Evolutionary conservation across 1,284 basidiomycete genomes (phyloP).

Genomic region (Sphagnurus paluster): DNA sequence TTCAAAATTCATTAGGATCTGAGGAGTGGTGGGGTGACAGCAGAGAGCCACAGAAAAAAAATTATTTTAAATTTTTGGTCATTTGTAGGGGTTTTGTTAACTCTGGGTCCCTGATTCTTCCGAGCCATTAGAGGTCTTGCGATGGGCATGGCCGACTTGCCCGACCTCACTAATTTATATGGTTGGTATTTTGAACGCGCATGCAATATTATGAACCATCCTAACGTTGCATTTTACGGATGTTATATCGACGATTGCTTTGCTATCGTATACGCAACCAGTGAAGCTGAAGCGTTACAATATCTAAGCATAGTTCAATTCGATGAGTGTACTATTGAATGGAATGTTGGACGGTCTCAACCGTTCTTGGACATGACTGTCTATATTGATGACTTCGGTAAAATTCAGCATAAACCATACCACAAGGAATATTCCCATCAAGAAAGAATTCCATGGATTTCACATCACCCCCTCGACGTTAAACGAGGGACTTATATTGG

Average conservation of each 20-base stretch:
- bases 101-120: too few species aligned
- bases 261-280: constrained; percentile 28
- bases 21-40: too few species aligned
- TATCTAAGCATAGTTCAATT: constrained; percentile 19
- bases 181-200: constrained; percentile 25
- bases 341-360: constrained; percentile 22
- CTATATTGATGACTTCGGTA: constrained; percentile 19
- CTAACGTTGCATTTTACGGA: constrained; percentile 32
- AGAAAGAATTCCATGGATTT: constrained; percentile 38
- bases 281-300: constrained; percentile 22
- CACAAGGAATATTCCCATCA: constrained; percentile 30
- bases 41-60: too few species aligned
- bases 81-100: too few species aligned
- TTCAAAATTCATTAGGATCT: too few species aligned
- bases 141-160: constrained; percentile 34
- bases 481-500: constrained; percentile 35
- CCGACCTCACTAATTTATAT: constrained; percentile 35
- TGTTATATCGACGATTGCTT: constrained; percentile 39
- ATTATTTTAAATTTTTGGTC: too few species aligned
- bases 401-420: constrained; percentile 29
- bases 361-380: constrained; percentile 34
- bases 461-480: constrained; percentile 34
- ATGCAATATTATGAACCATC: constrained; percentile 19
- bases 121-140: too few species aligned
- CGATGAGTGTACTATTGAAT: constrained; percentile 31